Conservation (phyloP, 2,329 filamentous ascomycete genomes). For the Periglandula ipomoeae region DNA sequence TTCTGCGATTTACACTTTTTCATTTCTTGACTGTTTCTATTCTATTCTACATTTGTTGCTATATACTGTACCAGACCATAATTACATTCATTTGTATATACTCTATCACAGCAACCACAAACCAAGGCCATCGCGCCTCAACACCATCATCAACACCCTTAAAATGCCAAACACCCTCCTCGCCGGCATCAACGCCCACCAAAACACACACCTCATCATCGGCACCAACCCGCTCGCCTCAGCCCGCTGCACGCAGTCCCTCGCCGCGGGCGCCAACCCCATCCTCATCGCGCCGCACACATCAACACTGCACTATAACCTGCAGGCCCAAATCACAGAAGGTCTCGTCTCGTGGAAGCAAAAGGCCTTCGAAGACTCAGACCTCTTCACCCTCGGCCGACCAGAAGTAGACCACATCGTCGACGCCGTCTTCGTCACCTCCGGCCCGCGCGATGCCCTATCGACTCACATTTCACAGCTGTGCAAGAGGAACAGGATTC, state of each 20-base stretch:
- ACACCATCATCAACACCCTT: constrained; percentile 25
- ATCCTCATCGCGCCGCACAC: constrained; percentile 66
- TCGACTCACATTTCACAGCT: constrained; percentile 60
- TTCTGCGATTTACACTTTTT: not conserved
- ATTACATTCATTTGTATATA: no score
- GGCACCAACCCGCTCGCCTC: constrained; percentile 84
- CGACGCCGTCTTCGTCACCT: constrained; percentile 86
- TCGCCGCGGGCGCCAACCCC: constrained; percentile 73
- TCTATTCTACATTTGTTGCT: no score
- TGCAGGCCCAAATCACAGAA: constrained; percentile 56
- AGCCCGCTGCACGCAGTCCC: constrained; percentile 67
- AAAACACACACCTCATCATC: constrained; percentile 73
- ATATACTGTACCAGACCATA: no score
- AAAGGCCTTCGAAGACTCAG: constrained; percentile 57
- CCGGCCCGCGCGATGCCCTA: constrained; percentile 34
- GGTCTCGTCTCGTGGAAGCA: constrained; percentile 58
- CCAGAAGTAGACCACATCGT: constrained; percentile 69
- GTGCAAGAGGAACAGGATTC: constrained; percentile 74
- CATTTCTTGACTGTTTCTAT: no score
- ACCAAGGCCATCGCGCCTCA: not conserved
- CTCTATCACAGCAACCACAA: no score
- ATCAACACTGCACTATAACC: constrained; percentile 46
- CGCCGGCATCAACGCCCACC: constrained; percentile 60
- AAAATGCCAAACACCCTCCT: constrained; percentile 36
- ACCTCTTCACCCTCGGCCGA: constrained; percentile 70